Evolutionary conservation across 2,329 filamentous ascomycete genomes (phyloP), one percentile per base, ranked within the genome.

Genomic region (Cytospora leucostoma): DNA sequence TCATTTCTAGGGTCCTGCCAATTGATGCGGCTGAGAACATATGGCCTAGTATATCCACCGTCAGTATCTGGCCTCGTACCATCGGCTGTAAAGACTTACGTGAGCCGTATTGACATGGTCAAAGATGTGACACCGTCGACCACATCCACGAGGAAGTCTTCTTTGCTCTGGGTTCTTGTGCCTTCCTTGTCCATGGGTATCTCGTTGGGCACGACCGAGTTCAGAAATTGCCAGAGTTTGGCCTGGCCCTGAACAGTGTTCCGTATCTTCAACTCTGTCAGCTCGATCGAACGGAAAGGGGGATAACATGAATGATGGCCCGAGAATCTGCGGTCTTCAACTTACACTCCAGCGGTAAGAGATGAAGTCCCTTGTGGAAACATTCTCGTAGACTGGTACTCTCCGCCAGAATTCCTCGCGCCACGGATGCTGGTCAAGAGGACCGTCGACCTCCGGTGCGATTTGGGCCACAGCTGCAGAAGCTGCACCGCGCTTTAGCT

Each of bases 41-140:
- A 84, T 1, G 86, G 86, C 38, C 78, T 80, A 65, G 27, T 27
- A 38, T 34, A 12, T 17, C 11, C 54, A n/a, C 50, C 5, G 6
- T 67, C 40, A 62, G 53, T 33, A 15, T 58, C 32, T 7, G 13
- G 10, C 17, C 27, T 21, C 7, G 7, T 5, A 10, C 19, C 6
- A 56, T 19, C 35, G 32, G 13, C 21, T 44, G 32, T 15, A 27
- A 34, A 13, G 21, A 71, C 76, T 71, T 67, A 79, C 78, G 84
- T 87, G 62, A 88, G 73, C 11, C 85, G 78, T 47, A 87, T 78
- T 0, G 84, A 78, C 86, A 89, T 88, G 2, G 85, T 81, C 1
- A 85, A 82, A 6, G 75, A 70, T 21, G 74, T 77, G 59, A 88
- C 78, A 12, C 84, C 86, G 17, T 75, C 74, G 33, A 78, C 69